Evolutionary conservation across 768 basidiomycete genomes (phyloP).

Genomic region (Macrocybe gigantea): DNA sequence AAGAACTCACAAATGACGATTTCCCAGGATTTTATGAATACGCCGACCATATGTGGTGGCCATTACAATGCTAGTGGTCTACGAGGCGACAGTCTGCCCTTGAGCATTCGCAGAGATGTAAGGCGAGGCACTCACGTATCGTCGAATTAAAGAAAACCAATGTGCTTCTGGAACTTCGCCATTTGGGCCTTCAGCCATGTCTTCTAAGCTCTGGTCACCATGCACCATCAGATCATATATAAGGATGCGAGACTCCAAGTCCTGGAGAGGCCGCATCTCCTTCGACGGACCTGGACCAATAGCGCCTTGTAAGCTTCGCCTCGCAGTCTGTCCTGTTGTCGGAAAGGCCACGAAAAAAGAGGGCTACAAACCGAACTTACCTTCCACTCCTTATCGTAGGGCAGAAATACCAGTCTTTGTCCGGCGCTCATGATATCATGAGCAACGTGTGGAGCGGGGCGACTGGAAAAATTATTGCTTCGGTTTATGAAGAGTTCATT

Average conservation of each 20-base stretch:
- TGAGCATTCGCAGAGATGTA: background rate
- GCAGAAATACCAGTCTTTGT: slow-evolving; percentile 19
- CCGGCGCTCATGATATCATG: slow-evolving; percentile 25
- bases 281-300: slow-evolving; percentile 20
- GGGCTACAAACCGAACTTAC: slow-evolving; percentile 5
- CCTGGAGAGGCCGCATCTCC: slow-evolving; percentile 14
- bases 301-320: slow-evolving; percentile 15
- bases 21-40: slow-evolving; percentile 13
- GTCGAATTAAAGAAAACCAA: slow-evolving; percentile 21
- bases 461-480: slow-evolving; percentile 18
- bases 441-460: slow-evolving; percentile 22
- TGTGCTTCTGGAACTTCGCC: slow-evolving; percentile 20
- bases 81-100: background rate
- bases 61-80: slow-evolving; percentile 20
- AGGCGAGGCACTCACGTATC: slow-evolving; percentile 15
- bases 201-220: slow-evolving; percentile 11
- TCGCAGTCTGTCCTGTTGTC: slow-evolving; percentile 9
- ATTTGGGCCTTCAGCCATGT: slow-evolving; percentile 10
- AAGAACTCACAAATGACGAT: slow-evolving; percentile 11
- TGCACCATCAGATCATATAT: slow-evolving; percentile 16
- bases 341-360: background rate
- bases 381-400: slow-evolving; percentile 23
- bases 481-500: slow-evolving; percentile 19
- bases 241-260: slow-evolving; percentile 20
- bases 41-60: slow-evolving; percentile 17